phyloP scores from a whole-genome alignment of 768 basidiomycete species.

The Amanita pseudoporphyria region DNA sequence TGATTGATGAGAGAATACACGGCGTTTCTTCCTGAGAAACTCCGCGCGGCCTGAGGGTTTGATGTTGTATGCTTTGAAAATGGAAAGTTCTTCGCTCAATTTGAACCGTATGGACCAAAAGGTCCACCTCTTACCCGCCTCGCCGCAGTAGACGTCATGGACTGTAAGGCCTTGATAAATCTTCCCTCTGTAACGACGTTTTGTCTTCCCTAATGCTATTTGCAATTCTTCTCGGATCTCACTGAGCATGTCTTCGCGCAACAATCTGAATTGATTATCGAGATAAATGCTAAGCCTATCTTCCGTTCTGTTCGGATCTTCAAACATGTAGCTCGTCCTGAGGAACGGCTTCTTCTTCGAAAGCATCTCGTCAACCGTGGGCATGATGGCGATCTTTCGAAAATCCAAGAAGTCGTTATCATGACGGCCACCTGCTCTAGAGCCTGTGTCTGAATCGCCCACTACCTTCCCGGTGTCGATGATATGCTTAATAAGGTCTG shows the following conservation, averaged over 20 bases:
- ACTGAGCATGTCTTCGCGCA: conserved; percentile 54
- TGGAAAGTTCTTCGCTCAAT: conserved; percentile 25
- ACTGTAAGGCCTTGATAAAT: conserved; percentile 23
- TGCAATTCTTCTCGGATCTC: conserved; percentile 49
- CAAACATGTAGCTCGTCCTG: conserved; percentile 31
- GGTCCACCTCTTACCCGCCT: conserved; percentile 15
- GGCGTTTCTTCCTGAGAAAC: conserved; percentile 26
- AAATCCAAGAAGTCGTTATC: conserved; percentile 62
- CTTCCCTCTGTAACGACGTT: conserved; percentile 26
- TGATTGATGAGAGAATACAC: conserved; percentile 44
- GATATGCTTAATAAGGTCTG: conserved; percentile 17
- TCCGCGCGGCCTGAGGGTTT: conserved; percentile 25
- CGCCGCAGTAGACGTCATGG: conserved; percentile 25
- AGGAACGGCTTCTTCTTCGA: conserved; percentile 39
- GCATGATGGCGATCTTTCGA: conserved; percentile 50
- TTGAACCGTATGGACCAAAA: conserved; percentile 34
- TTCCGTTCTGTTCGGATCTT: conserved; percentile 29
- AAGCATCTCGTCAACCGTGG: conserved; percentile 48
- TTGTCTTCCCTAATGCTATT: conserved; percentile 27
- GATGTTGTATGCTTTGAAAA: conserved; percentile 21
- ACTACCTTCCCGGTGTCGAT: conserved; percentile 18
- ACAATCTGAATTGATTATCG: conserved; percentile 58
- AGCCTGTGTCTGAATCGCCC: conserved; percentile 15
- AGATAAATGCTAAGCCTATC: conserved; percentile 38
- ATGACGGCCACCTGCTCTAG: conserved; percentile 53